These are phyloP conservation scores for Endocalyx cinctus DNA, from an alignment of 2,329 filamentous ascomycete species.

Conservation along the genomic window DNA sequence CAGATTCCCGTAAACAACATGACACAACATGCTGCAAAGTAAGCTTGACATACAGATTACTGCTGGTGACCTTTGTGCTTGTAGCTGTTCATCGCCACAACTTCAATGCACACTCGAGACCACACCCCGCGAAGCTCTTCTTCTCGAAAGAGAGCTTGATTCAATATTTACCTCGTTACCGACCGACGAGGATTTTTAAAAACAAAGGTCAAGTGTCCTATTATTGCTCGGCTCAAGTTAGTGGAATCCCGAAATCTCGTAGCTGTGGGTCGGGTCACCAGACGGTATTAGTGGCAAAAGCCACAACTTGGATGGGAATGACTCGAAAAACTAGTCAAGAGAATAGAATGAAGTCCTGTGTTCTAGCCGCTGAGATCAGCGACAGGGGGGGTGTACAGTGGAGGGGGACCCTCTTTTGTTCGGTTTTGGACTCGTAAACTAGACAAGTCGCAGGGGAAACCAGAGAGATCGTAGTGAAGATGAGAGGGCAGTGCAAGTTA, in stretches of 20 bases:
- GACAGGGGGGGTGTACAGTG: too few relatives aligned
- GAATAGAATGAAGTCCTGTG: slow-evolving; percentile 7
- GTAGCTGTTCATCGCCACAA: slow-evolving; percentile 24
- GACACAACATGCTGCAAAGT: slow-evolving; percentile 28
- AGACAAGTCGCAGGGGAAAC: too few relatives aligned
- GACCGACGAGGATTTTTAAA: slow-evolving; percentile 4
- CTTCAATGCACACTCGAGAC: slow-evolving; percentile 15
- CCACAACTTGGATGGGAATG: slow-evolving; percentile 21
- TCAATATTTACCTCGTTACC: slow-evolving; percentile 2
- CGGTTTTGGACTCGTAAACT: too few relatives aligned
- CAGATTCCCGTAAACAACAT: too few relatives aligned
- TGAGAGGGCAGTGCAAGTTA: too few relatives aligned
- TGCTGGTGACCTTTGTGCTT: slow-evolving; percentile 18
- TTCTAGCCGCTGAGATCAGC: slow-evolving; percentile 15
- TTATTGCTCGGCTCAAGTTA: slow-evolving; percentile 17
- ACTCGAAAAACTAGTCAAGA: slow-evolving; percentile 23
- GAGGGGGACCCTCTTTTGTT: too few relatives aligned
- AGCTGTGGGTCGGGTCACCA: slow-evolving; percentile 25
- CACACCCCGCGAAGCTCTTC: slow-evolving; percentile 12
- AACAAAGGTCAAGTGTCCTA: slow-evolving; percentile 17
- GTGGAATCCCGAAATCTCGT: slow-evolving; percentile 21
- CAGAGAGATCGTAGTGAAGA: too few relatives aligned
- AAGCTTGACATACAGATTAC: slow-evolving; percentile 27
- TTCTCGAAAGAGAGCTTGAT: not conserved
- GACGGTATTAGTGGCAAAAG: slow-evolving; percentile 27